Evolutionary conservation across 106 monocot species (phyloP).

Genomic region (Posidonia australis): DNA sequence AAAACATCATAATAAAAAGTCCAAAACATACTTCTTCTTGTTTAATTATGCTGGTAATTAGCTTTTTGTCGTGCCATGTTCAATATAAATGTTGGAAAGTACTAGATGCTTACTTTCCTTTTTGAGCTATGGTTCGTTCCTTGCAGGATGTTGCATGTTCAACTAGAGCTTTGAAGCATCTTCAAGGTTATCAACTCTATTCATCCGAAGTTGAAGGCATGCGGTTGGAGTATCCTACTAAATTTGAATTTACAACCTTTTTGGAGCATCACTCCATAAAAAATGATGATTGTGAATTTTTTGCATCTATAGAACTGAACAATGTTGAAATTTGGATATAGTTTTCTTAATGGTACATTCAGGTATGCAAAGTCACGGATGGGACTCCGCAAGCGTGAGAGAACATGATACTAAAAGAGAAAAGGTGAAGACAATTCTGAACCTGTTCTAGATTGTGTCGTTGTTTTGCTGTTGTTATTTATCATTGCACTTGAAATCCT

Average conservation of each 20-base stretch:
- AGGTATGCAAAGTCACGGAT: conserved; percentile 77
- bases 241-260: not conserved
- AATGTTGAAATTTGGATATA: not conserved
- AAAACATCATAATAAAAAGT: too few species aligned
- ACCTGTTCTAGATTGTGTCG: too few species aligned
- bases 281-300: not conserved
- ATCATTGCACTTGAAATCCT: too few species aligned
- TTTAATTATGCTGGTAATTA: too few species aligned
- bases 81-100: not conserved
- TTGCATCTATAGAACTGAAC: not conserved
- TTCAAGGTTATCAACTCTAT: conserved; percentile 47
- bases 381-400: conserved; percentile 50
- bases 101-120: not conserved
- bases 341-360: conserved; percentile 21
- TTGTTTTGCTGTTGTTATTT: too few species aligned
- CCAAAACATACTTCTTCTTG: too few species aligned
- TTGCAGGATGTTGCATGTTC: conserved; percentile 56
- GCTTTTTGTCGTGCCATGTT: too few species aligned
- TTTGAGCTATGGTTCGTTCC: not conserved
- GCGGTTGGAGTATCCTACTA: conserved; percentile 68
- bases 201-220: conserved; percentile 52
- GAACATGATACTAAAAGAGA: not conserved
- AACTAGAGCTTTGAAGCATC: conserved; percentile 49
- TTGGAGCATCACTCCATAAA: not conserved
- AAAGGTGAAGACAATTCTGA: too few species aligned